Evolutionary conservation across 2,329 filamentous ascomycete genomes (phyloP).

Genomic region (Aureobasidium sp.): DNA sequence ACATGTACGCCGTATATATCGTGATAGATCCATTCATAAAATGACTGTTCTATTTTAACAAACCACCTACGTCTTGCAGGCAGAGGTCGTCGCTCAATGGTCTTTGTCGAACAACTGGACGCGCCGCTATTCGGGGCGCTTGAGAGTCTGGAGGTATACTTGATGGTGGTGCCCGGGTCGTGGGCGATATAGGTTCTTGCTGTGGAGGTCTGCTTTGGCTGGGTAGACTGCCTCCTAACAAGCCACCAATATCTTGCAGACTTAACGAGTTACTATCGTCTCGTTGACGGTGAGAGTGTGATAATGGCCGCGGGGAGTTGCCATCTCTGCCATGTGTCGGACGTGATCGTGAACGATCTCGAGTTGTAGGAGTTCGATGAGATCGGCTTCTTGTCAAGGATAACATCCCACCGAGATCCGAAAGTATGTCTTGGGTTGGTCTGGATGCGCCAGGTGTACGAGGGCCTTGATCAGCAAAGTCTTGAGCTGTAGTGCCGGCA

Average conservation of each 20-base stretch:
- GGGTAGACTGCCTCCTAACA: background rate
- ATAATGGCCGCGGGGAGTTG: background rate
- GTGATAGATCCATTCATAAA: background rate
- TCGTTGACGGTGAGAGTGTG: background rate
- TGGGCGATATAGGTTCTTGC: background rate
- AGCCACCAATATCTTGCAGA: background rate
- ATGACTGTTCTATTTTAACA: constrained; percentile 13
- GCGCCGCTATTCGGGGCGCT: background rate
- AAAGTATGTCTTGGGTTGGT: constrained; percentile 14
- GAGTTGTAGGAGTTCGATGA: background rate
- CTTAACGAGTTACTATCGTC: background rate
- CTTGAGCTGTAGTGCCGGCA: constrained; percentile 29
- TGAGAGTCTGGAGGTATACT: background rate
- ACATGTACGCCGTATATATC: background rate
- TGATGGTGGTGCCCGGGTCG: background rate
- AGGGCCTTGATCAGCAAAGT: constrained; percentile 27
- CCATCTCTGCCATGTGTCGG: background rate
- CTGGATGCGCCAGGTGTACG: background rate
- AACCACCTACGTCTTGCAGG: constrained; percentile 26
- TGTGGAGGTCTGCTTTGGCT: background rate
- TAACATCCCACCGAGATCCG: background rate
- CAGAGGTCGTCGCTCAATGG: constrained; percentile 21
- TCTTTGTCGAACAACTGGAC: constrained; percentile 15
- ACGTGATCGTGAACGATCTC: background rate
- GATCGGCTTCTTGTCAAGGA: background rate